phyloP scores from a whole-genome alignment of 805 yeast genomes.

The Cyberlindnera euphorbiae region DNA sequence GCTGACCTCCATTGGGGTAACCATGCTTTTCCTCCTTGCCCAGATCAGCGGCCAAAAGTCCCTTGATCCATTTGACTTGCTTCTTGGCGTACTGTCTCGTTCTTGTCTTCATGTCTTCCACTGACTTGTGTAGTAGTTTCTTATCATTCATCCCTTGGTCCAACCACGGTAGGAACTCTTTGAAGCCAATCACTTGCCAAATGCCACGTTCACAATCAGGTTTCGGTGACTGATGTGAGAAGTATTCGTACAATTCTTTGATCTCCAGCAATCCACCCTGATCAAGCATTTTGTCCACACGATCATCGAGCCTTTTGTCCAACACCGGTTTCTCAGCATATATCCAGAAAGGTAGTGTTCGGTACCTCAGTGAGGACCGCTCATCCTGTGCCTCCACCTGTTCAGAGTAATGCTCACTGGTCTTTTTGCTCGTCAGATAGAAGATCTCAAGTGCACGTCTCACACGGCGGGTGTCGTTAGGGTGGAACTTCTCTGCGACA shows the following conservation, averaged over 20 bases:
- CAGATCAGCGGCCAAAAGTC: constrained; percentile 59
- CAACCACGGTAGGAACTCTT: constrained; percentile 78
- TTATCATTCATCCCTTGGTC: constrained; percentile 20
- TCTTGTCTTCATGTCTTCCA: constrained; percentile 72
- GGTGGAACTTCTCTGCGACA: constrained; percentile 81
- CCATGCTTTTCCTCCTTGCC: constrained; percentile 39
- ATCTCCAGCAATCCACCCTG: constrained; percentile 71
- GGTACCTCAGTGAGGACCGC: constrained; percentile 49
- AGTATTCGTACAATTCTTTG: constrained; percentile 47
- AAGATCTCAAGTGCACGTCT: constrained; percentile 78
- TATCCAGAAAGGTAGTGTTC: constrained; percentile 76
- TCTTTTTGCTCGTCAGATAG: constrained; percentile 56
- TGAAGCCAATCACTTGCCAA: constrained; percentile 94
- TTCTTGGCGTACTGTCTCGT: constrained; percentile 84
- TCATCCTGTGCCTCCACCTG: constrained; percentile 45
- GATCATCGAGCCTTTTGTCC: constrained; percentile 57
- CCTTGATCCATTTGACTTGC: constrained; percentile 89
- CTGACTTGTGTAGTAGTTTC: constrained; percentile 37
- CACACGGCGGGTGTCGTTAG: constrained; percentile 78
- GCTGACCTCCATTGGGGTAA: constrained; percentile 54
- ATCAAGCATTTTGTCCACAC: constrained; percentile 82
- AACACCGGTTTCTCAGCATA: constrained; percentile 59
- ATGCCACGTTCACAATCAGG: constrained; percentile 69
- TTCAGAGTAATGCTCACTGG: constrained; percentile 64
- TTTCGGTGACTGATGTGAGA: constrained; percentile 27